Conservation (phyloP, 1,139 yeast genomes). For the Pichia sp. region DNA sequence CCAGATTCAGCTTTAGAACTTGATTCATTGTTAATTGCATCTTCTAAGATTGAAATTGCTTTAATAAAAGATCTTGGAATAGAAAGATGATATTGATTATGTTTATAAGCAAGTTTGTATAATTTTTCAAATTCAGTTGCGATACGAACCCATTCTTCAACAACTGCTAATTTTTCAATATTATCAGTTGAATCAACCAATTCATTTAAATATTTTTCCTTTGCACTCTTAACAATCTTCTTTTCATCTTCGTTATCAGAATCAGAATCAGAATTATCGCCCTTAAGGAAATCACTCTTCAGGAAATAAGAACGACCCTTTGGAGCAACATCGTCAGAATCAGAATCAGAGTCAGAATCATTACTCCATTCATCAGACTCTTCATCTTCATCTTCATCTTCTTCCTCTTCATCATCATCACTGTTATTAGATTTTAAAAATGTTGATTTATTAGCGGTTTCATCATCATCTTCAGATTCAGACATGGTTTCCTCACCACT, state of each 20-base stretch:
- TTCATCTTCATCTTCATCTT: slow-evolving; percentile 39
- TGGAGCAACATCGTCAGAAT: slow-evolving; percentile 32
- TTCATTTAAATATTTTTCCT: slow-evolving; percentile 88
- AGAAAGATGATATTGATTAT: slow-evolving; percentile 65
- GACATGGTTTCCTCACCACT: slow-evolving; percentile 32
- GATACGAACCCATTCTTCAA: slow-evolving; percentile 76
- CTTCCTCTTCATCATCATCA: slow-evolving; percentile 29
- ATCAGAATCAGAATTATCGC: slow-evolving; percentile 48
- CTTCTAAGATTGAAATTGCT: slow-evolving; percentile 68
- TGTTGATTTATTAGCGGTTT: slow-evolving; percentile 25
- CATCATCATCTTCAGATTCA: slow-evolving; percentile 27
- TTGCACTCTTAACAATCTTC: slow-evolving; percentile 87
- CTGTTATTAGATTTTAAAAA: slow-evolving; percentile 28
- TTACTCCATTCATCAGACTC: slow-evolving; percentile 32
- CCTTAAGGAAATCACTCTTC: slow-evolving; percentile 46
- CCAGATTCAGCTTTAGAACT: slow-evolving; percentile 37
- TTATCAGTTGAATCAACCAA: slow-evolving; percentile 61
- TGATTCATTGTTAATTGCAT: slow-evolving; percentile 57
- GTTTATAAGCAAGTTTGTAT: slow-evolving; percentile 58
- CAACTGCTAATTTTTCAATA: slow-evolving; percentile 62
- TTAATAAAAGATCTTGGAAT: slow-evolving; percentile 70
- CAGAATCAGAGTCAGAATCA: slow-evolving; percentile 36
- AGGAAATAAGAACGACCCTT: slow-evolving; percentile 54
- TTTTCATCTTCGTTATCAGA: slow-evolving; percentile 55
- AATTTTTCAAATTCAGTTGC: slow-evolving; percentile 75